phyloP scores from a whole-genome alignment of 2,329 filamentous ascomycete genomes.

The Fusarium pseudograminearum region DNA sequence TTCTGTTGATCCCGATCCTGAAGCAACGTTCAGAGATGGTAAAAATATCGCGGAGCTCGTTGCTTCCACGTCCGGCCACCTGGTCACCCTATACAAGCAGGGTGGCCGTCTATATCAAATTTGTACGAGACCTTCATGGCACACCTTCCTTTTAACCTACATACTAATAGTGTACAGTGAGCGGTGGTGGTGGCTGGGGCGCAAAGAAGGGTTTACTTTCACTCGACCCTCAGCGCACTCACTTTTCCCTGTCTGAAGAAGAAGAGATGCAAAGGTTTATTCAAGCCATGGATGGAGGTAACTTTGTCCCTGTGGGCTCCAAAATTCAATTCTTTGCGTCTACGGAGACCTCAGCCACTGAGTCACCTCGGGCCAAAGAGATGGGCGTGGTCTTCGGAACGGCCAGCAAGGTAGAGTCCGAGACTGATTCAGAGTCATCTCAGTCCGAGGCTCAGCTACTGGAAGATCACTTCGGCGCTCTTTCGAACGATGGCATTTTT shows the following conservation, averaged over 20 bases:
- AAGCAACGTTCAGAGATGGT: conserved; percentile 39
- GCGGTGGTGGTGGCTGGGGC: conserved; percentile 88
- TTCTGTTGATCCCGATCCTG: conserved; percentile 36
- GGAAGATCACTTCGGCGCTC: conserved; percentile 68
- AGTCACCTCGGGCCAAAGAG: conserved; percentile 22
- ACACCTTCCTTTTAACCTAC: background rate
- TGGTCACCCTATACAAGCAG: conserved; percentile 54
- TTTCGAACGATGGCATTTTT: conserved; percentile 71
- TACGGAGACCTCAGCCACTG: conserved; percentile 45
- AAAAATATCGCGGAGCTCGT: conserved; percentile 40
- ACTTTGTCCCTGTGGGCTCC: conserved; percentile 72
- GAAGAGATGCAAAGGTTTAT: conserved; percentile 67
- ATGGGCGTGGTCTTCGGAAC: conserved; percentile 52
- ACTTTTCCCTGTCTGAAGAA: conserved; percentile 60
- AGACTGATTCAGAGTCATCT: conserved; percentile 9
- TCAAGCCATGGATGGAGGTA: conserved; percentile 59
- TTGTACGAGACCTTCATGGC: conserved; percentile 41
- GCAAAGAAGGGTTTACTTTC: conserved; percentile 82
- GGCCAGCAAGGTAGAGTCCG: conserved; percentile 36
- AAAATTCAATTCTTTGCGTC: conserved; percentile 74
- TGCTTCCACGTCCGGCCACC: conserved; percentile 44
- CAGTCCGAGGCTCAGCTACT: conserved; percentile 41
- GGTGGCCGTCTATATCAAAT: conserved; percentile 61
- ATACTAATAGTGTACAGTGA: conserved; percentile 61
- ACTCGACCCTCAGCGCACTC: conserved; percentile 75